Evolutionary conservation across 163 green algal genomes (phyloP).

Genomic region (Coccomyxa subellipsoidea): DNA sequence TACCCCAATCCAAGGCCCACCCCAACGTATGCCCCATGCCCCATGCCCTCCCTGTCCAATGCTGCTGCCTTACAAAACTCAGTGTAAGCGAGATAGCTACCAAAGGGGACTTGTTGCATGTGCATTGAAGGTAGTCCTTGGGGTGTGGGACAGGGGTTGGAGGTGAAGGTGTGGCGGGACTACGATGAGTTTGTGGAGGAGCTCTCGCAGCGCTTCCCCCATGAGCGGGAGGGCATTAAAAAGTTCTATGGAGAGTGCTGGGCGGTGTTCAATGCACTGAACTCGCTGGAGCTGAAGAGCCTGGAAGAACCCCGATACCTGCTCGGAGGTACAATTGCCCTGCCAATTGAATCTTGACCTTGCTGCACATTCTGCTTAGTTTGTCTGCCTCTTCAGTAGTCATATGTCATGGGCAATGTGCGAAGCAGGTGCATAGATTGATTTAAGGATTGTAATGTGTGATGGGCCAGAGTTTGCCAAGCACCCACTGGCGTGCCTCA

Average conservation of each 20-base stretch:
- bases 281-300: conserved; percentile 87
- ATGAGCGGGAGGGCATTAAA: conserved; percentile 81
- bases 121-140: not conserved
- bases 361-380: not conserved
- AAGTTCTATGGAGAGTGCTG: conserved; percentile 90
- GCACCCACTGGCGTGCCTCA: conserved; percentile 83
- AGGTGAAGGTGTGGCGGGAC: conserved; percentile 78
- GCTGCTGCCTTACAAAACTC: too few relatives aligned
- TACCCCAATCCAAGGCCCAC: conserved; percentile 47
- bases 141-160: conserved; percentile 41
- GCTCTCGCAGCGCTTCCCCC: conserved; percentile 75
- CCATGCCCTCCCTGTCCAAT: not conserved
- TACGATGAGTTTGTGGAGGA: conserved; percentile 91
- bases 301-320: conserved; percentile 90
- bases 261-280: conserved; percentile 81
- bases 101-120: too few relatives aligned
- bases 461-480: conserved; percentile 78
- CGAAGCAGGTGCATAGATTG: too few relatives aligned
- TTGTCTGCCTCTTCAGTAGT: too few relatives aligned
- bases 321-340: conserved; percentile 32
- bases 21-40: conserved; percentile 32
- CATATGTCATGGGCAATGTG: too few relatives aligned
- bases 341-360: too few relatives aligned
- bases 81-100: too few relatives aligned
- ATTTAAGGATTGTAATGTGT: not conserved